Evolutionary conservation across 2,329 filamentous ascomycete species (phyloP).

Genomic region (Calonectria hawksworthii): DNA sequence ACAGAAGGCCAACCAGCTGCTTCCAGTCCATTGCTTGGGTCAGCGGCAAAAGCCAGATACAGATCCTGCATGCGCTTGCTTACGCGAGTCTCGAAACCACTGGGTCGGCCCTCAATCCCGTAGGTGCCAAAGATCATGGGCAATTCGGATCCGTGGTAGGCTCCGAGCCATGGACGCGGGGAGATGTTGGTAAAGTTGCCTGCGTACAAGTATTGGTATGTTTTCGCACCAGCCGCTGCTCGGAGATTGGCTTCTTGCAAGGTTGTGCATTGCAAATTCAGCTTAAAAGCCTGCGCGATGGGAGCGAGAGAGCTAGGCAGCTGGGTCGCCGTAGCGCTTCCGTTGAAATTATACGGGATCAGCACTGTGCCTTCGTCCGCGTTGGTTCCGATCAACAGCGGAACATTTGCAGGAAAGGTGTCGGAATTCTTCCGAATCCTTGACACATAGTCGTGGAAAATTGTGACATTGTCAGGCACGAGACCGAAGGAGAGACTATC

Average conservation of each 20-base stretch:
- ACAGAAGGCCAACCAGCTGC: conserved; percentile 16
- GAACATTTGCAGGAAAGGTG: not conserved
- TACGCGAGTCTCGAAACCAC: conserved; percentile 22
- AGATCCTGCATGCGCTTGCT: conserved; percentile 37
- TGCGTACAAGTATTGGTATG: conserved; percentile 36
- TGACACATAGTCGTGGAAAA: conserved; percentile 27
- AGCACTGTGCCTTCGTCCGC: conserved; percentile 34
- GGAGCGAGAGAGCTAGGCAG: conserved; percentile 22
- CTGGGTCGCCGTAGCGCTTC: conserved; percentile 28
- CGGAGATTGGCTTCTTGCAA: conserved; percentile 29
- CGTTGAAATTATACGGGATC: conserved; percentile 30
- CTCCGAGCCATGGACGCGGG: conserved; percentile 34
- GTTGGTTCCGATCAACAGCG: conserved; percentile 36
- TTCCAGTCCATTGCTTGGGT: conserved; percentile 25
- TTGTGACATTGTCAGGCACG: conserved; percentile 28
- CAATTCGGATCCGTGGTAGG: conserved; percentile 35
- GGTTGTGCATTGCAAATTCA: conserved; percentile 34
- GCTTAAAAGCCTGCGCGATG: conserved; percentile 20
- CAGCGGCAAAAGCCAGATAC: conserved; percentile 29
- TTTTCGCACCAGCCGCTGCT: conserved; percentile 26
- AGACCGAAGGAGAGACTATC: conserved; percentile 24
- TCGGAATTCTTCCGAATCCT: conserved; percentile 5
- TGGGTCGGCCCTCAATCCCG: conserved; percentile 17
- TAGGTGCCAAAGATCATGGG: conserved; percentile 37
- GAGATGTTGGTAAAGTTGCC: conserved; percentile 40